Percentiles rank a stretch among this genome's conserved stretches.
Conservation (phyloP, 768 basidiomycete species). For the Amanita brunnescens region DNA sequence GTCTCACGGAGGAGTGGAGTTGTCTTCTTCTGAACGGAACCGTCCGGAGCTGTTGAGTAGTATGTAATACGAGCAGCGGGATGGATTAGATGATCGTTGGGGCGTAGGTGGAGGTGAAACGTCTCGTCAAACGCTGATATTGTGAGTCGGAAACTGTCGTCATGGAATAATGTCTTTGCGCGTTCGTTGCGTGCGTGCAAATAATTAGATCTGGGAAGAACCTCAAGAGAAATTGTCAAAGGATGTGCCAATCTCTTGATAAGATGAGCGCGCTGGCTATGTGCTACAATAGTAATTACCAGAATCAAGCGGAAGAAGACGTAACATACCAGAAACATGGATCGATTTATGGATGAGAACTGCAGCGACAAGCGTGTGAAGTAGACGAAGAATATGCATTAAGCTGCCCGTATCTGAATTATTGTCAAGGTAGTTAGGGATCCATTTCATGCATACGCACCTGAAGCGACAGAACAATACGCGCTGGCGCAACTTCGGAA, state of each 20-base stretch:
- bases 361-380: slow-evolving; percentile 39
- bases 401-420: slow-evolving; percentile 19
- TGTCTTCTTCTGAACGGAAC: slow-evolving; percentile 43
- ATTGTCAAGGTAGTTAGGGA: background rate
- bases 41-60: slow-evolving; percentile 43
- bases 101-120: slow-evolving; percentile 66
- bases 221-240: slow-evolving; percentile 43
- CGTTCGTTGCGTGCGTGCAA: slow-evolving; percentile 24
- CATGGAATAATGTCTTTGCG: slow-evolving; percentile 44
- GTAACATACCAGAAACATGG: slow-evolving; percentile 21
- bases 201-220: slow-evolving; percentile 37
- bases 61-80: slow-evolving; percentile 68
- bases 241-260: slow-evolving; percentile 44
- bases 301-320: background rate
- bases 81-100: slow-evolving; percentile 73
- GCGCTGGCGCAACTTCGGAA: background rate
- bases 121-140: slow-evolving; percentile 57
- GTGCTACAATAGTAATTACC: slow-evolving; percentile 19
- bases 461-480: too few species aligned
- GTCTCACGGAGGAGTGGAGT: slow-evolving; percentile 55
- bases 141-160: slow-evolving; percentile 64
- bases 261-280: slow-evolving; percentile 37
- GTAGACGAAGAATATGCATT: slow-evolving; percentile 25
- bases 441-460: background rate
- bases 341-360: slow-evolving; percentile 26